phyloP scores from a whole-genome alignment of 306 rosid species.

The Dryas drummondii region DNA sequence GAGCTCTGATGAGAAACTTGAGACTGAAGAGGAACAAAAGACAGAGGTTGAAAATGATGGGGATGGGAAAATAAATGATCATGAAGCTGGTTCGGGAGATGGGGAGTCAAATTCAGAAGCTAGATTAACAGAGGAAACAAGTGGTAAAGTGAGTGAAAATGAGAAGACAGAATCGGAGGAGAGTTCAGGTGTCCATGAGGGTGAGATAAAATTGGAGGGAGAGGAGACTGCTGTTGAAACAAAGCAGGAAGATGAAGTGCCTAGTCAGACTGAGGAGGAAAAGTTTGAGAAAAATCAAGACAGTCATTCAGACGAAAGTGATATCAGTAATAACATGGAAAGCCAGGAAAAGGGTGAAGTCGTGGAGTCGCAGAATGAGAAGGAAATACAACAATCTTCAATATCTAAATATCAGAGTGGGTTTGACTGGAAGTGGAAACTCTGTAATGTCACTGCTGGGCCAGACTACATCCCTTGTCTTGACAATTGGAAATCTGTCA shows the following conservation, averaged over 20 bases:
- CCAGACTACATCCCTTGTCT: constrained; percentile 90
- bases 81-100: constrained; percentile 19
- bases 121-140: constrained; percentile 21
- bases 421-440: constrained; percentile 68
- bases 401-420: constrained; percentile 28
- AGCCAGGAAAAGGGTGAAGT: constrained; percentile 45
- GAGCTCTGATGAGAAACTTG: constrained; percentile 29
- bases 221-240: constrained; percentile 32
- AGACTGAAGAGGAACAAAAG: constrained; percentile 12
- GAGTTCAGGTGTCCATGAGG: constrained; percentile 26
- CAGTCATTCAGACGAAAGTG: constrained; percentile 25
- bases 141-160: constrained; percentile 32
- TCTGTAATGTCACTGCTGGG: constrained; percentile 71
- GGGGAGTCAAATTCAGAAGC: constrained; percentile 34
- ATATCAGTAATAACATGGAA: constrained; percentile 31
- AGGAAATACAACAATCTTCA: constrained; percentile 37
- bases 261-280: constrained; percentile 42
- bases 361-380: constrained; percentile 43
- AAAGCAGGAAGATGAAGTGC: constrained; percentile 34
- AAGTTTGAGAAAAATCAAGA: constrained; percentile 32
- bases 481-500: constrained; percentile 67
- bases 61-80: constrained; percentile 17
- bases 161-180: constrained; percentile 26
- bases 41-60: constrained; percentile 10
- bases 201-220: constrained; percentile 29